A percentile compares a stretch with the other conserved stretches of the same genome.
phyloP scores from a whole-genome alignment of 208 protist genomes.

The Leptomonas pyrrhocoris region DNA sequence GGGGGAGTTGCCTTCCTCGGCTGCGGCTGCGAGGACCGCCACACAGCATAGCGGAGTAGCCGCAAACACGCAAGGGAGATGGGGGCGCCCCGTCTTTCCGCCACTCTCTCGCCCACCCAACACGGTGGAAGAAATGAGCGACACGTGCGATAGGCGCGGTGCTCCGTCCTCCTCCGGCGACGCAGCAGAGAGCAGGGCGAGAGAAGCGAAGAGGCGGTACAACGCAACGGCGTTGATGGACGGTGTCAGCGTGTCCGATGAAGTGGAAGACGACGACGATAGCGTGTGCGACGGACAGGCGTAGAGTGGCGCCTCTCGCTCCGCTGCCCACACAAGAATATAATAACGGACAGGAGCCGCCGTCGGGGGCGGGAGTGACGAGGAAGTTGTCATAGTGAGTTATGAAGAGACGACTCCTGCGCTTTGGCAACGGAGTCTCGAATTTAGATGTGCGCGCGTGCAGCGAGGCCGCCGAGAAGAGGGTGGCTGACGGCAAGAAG shows the following conservation, averaged over 20 bases:
- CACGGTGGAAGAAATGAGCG: neutral
- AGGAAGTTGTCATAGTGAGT: neutral
- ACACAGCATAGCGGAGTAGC: neutral
- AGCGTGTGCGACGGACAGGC: conserved; percentile 4
- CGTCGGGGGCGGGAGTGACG: neutral
- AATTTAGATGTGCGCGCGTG: no score
- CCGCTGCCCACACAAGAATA: conserved; percentile 22
- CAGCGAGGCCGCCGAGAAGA: no score
- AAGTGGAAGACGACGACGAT: neutral
- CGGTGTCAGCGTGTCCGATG: neutral
- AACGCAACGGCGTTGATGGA: conserved; percentile 5
- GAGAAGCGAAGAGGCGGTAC: conserved; percentile 17
- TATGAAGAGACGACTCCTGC: no score
- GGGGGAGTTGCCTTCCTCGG: neutral
- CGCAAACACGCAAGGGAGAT: conserved; percentile 5
- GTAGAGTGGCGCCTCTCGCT: conserved; percentile 9
- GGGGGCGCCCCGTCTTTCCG: neutral
- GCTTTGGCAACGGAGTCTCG: no score
- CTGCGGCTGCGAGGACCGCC: neutral
- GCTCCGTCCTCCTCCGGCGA: neutral
- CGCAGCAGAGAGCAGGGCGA: conserved; percentile 10
- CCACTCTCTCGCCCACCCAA: neutral
- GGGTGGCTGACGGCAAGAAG: no score
- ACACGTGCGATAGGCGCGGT: neutral
- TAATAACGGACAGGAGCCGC: neutral